Evolutionary conservation across 345 rosid genomes (phyloP).

Genomic region (Camelina hispida): DNA sequence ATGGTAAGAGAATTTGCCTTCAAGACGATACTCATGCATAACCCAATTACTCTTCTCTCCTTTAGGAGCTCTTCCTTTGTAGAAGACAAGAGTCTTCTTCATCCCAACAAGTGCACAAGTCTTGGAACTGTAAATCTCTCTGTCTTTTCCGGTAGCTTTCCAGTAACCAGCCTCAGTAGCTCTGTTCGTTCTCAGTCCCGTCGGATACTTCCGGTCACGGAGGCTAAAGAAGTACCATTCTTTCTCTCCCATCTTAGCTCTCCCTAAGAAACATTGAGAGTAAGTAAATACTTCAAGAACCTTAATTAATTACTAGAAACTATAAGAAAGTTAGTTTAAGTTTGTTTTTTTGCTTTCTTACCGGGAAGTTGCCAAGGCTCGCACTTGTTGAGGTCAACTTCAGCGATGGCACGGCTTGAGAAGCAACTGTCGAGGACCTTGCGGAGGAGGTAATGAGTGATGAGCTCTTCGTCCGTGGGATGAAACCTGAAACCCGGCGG

Average conservation of each 20-base stretch:
- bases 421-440: constrained; percentile 82
- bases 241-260: constrained; percentile 96
- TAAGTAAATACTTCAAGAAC: constrained; percentile 9
- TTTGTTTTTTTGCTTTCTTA: constrained; percentile 38
- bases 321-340: no score
- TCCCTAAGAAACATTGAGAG: constrained; percentile 49
- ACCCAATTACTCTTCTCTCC: constrained; percentile 98
- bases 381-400: constrained; percentile 95
- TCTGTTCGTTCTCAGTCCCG: constrained; percentile 89
- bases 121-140: constrained; percentile 86
- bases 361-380: constrained; percentile 99
- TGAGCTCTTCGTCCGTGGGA: constrained; percentile 96
- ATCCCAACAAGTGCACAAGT: constrained; percentile 92
- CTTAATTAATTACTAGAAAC: no score
- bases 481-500: constrained; percentile 98
- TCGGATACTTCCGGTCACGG: constrained; percentile 93
- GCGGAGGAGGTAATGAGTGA: constrained; percentile 80
- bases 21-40: constrained; percentile 97
- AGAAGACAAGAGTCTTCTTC: constrained; percentile 96
- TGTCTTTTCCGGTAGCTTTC: constrained; percentile 96
- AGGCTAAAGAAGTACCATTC: constrained; percentile 96
- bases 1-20: constrained; percentile 91
- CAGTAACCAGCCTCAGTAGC: constrained; percentile 98
- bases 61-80: constrained; percentile 91
- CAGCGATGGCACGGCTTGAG: constrained; percentile 81